Evolutionary conservation across 306 rosid species (phyloP), one percentile per base, ranked within the genome.

Genomic region (Myrica gale): DNA sequence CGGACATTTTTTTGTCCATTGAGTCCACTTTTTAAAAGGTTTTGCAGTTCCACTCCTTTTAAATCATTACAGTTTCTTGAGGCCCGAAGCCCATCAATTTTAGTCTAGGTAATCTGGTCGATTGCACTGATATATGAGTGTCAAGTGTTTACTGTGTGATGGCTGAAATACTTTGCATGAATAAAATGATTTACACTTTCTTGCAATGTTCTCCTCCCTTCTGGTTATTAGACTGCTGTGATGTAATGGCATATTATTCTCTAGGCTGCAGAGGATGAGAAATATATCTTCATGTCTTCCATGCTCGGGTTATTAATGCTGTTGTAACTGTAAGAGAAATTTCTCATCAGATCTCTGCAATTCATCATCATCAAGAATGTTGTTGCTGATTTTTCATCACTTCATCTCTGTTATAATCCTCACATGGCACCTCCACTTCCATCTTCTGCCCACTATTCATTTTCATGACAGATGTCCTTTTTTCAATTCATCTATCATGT

Each of bases 301-400:
- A 85, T 94, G 96, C 86, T 94, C 66, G 95, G 96, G 48, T 80
- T 94, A 83, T 87, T 94, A n/a, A n/a, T n/a, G n/a, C n/a, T n/a
- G n/a, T n/a, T n/a, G n/a, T n/a, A n/a, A n/a, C n/a, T n/a, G n/a
- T n/a, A n/a, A n/a, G n/a, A n/a, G n/a, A n/a, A n/a, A n/a, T n/a
- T n/a, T n/a, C n/a, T n/a, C n/a, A n/a, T n/a, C n/a, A n/a, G n/a
- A n/a, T n/a, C n/a, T n/a, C n/a, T n/a, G n/a, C n/a, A n/a, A n/a
- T n/a, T n/a, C n/a, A n/a, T n/a, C n/a, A n/a, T n/a, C n/a, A n/a
- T n/a, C n/a, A n/a, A n/a, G n/a, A n/a, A n/a, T n/a, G n/a, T n/a
- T n/a, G n/a, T n/a, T n/a, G n/a, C n/a, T n/a, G n/a, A n/a, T n/a
- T n/a, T n/a, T n/a, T n/a, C n/a, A n/a, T n/a, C n/a, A n/a, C n/a